A percentile compares a stretch with the other conserved stretches of the same genome.
phyloP scores from a whole-genome alignment of 257 asterid species.

The Solanum pinnatisectum region DNA sequence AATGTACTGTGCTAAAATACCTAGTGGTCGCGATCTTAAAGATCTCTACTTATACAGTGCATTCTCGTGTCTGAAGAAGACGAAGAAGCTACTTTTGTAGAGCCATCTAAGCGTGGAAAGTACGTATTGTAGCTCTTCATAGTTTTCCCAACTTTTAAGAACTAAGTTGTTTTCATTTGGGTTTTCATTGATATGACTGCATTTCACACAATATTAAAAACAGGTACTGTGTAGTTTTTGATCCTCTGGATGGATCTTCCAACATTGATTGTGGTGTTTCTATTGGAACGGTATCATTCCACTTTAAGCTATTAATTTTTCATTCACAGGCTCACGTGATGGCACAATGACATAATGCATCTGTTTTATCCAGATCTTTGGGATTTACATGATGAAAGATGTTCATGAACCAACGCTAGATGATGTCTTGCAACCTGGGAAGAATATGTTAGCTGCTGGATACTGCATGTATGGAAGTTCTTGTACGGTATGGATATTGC shows the following conservation, averaged over 20 bases:
- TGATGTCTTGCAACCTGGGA: constrained; percentile 92
- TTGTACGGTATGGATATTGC: constrained; percentile 54
- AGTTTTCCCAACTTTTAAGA: background rate
- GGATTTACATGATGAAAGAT: constrained; percentile 60
- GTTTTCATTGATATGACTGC: background rate
- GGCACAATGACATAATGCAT: background rate
- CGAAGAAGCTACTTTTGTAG: constrained; percentile 84
- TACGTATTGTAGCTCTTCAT: constrained; percentile 16
- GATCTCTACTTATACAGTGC: constrained; percentile 34
- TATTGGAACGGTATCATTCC: constrained; percentile 71
- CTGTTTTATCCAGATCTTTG: constrained; percentile 60
- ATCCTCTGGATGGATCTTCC: constrained; percentile 97
- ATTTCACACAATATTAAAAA: constrained; percentile 4
- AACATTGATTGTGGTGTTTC: constrained; percentile 97
- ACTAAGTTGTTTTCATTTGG: background rate
- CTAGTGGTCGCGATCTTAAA: background rate
- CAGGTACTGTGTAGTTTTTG: constrained; percentile 94
- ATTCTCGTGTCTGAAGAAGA: constrained; percentile 97
- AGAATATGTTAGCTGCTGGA: constrained; percentile 90
- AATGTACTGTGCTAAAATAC: background rate
- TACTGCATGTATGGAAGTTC: constrained; percentile 99
- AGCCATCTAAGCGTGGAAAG: constrained; percentile 75
- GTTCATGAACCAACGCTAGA: constrained; percentile 56
- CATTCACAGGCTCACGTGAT: background rate
- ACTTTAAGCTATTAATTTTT: background rate